phyloP scores from a whole-genome alignment of 2,329 filamentous ascomycete genomes.

The Cylindrodendrum hubeiense region DNA sequence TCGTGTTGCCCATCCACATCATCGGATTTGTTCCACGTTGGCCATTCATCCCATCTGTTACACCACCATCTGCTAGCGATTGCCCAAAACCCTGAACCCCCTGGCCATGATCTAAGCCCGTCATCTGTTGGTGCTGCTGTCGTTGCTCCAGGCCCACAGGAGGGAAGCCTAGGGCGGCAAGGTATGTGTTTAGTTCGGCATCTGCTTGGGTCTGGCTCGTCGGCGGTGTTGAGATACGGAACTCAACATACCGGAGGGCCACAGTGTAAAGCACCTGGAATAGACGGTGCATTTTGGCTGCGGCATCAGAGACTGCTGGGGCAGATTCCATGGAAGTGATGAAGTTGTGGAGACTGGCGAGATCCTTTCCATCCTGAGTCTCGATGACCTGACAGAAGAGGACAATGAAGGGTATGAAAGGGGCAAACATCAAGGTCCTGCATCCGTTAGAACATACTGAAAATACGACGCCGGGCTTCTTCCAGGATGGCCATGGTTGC shows the following conservation, averaged over 20 bases:
- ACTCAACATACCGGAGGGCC: conserved; percentile 69
- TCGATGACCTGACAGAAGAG: conserved; percentile 65
- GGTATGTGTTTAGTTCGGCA: conserved; percentile 45
- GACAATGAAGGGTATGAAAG: conserved; percentile 66
- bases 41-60: conserved; percentile 28
- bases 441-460: background rate
- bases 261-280: conserved; percentile 70
- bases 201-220: conserved; percentile 50
- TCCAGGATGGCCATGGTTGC: background rate
- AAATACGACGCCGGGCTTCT: no score
- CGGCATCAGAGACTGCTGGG: conserved; percentile 59
- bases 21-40: conserved; percentile 39
- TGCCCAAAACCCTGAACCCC: conserved; percentile 26
- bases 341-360: conserved; percentile 62
- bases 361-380: conserved; percentile 56
- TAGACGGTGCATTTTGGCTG: conserved; percentile 67
- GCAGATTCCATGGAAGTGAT: conserved; percentile 63
- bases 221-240: conserved; percentile 52
- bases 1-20: conserved; percentile 54
- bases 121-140: conserved; percentile 29
- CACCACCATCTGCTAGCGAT: conserved; percentile 20
- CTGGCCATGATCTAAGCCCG: conserved; percentile 15
- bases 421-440: conserved; percentile 62
- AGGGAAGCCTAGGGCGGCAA: conserved; percentile 63
- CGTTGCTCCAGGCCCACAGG: conserved; percentile 32